Evolutionary conservation across 768 basidiomycete species (phyloP), one percentile per base, ranked within the genome.

Genomic region (Rickenella mellea): DNA sequence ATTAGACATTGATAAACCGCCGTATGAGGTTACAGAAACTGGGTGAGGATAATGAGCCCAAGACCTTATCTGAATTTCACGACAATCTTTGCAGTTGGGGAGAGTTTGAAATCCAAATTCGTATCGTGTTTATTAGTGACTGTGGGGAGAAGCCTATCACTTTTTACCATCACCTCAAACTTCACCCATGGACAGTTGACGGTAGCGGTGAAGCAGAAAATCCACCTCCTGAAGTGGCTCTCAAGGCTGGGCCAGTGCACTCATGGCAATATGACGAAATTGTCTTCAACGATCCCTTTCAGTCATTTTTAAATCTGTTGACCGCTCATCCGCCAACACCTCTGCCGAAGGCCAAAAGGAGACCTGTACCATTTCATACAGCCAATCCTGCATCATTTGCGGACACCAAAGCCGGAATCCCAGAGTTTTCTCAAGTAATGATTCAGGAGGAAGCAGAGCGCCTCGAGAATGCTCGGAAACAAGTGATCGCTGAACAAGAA

Each of bases 231-330:
- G 81, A 83, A 12, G 69, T 69, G 19, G 80, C 83, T 2, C 68
- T 76, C 54, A 79, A 78, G 53, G 55, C 70, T 21, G 83, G 81
- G 1, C 84, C 87, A 0, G 89, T 99, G 22, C 86, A 96, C 58
- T 86, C 90, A 0, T 99, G 94, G 93, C 94, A 98, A 55, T 98
- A 98, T 64, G 94, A 98, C 62, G 96, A 99, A 63, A 75, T 98
- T 48, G 89, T 98, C 40, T 98, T 99, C 64, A 76, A 80, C 55
- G 94, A 98, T 52, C 96, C 96, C 1, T 89, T 83, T 48, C 80
- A 86, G 45, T 70, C 79, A 27, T 92, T 98, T 64, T 74, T 96
- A 47, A 77, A 79, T 51, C 69, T 85, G 39, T 74, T 98, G 40
- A 83, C 80, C 0, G 64, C 70, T n/a, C 76, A 93, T 55, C 80